Evolutionary conservation across 805 yeast species (phyloP).

Genomic region (Teunomyces lycoperdinae): DNA sequence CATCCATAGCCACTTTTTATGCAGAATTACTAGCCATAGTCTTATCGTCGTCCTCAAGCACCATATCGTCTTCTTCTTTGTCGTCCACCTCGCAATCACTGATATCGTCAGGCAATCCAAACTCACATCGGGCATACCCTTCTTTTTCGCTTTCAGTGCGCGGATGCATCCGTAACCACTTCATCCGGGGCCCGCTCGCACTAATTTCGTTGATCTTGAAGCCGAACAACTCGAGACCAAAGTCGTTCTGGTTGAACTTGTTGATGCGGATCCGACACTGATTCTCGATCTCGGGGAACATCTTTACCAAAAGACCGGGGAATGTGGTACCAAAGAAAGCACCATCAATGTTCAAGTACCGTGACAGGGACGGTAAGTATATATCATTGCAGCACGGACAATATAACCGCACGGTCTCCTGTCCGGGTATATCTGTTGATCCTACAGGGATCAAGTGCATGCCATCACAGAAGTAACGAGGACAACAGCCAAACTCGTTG

Average conservation of each 20-base stretch:
- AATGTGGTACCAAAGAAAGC: slow-evolving; percentile 96
- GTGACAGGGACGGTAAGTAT: slow-evolving; percentile 82
- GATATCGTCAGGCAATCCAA: slow-evolving; percentile 42
- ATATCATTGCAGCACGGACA: slow-evolving; percentile 95
- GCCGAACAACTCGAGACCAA: slow-evolving; percentile 81
- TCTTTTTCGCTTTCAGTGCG: slow-evolving; percentile 54
- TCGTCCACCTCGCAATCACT: slow-evolving; percentile 25
- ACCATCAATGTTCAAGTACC: slow-evolving; percentile 88
- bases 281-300: slow-evolving; percentile 85
- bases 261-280: slow-evolving; percentile 59
- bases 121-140: slow-evolving; percentile 67
- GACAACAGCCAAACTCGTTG: slow-evolving; percentile 88
- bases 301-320: slow-evolving; percentile 87
- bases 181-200: slow-evolving; percentile 88
- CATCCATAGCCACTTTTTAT: not conserved
- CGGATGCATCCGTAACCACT: slow-evolving; percentile 86
- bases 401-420: slow-evolving; percentile 85
- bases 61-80: slow-evolving; percentile 22
- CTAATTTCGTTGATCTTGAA: slow-evolving; percentile 76
- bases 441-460: slow-evolving; percentile 92
- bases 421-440: slow-evolving; percentile 84
- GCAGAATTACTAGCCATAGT: slow-evolving; percentile 41
- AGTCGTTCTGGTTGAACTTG: slow-evolving; percentile 49
- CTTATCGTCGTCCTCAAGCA: slow-evolving; percentile 34
- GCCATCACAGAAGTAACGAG: slow-evolving; percentile 84